phyloP scores from a whole-genome alignment of 371 early-diverging fungal genomes.

The Apophysomyces elegans region DNA sequence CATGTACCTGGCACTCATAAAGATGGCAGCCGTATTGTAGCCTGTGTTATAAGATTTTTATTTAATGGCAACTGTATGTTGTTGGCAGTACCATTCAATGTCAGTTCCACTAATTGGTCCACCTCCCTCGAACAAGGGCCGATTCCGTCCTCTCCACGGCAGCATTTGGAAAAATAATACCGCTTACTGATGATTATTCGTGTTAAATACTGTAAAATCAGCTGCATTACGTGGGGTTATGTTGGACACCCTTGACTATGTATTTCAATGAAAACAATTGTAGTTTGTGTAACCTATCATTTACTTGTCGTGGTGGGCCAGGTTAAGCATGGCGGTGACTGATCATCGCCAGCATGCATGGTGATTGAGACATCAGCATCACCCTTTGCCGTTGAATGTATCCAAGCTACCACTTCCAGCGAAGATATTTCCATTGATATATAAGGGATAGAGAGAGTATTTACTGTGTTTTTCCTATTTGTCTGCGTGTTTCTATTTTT shows the following conservation, averaged over 20 bases:
- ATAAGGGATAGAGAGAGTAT: no score
- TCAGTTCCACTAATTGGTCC: slow-evolving; percentile 12
- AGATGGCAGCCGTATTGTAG: slow-evolving; percentile 12
- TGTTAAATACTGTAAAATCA: neutral
- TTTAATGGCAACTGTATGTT: neutral
- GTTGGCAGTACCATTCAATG: slow-evolving; percentile 10
- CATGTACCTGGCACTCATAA: neutral
- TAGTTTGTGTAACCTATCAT: neutral
- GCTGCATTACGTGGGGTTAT: neutral
- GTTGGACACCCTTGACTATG: neutral
- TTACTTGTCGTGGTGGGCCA: slow-evolving; percentile 9
- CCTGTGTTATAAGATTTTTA: neutral
- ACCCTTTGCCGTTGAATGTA: slow-evolving; percentile 3
- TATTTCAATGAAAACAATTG: neutral
- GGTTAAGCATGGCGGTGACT: neutral
- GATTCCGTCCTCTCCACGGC: slow-evolving; percentile 1
- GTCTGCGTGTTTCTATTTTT: no score
- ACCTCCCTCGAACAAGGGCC: slow-evolving; percentile 9
- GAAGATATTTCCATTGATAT: slow-evolving; percentile 15
- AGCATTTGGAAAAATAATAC: slow-evolving; percentile 1
- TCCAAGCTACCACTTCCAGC: slow-evolving; percentile 15
- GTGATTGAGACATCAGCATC: neutral
- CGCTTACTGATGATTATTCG: neutral
- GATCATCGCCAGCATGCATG: neutral
- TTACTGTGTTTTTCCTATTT: no score